Base-by-base conservation (phyloP, 2,329 filamentous ascomycete species). In the Teratosphaeria viscida region DNA sequence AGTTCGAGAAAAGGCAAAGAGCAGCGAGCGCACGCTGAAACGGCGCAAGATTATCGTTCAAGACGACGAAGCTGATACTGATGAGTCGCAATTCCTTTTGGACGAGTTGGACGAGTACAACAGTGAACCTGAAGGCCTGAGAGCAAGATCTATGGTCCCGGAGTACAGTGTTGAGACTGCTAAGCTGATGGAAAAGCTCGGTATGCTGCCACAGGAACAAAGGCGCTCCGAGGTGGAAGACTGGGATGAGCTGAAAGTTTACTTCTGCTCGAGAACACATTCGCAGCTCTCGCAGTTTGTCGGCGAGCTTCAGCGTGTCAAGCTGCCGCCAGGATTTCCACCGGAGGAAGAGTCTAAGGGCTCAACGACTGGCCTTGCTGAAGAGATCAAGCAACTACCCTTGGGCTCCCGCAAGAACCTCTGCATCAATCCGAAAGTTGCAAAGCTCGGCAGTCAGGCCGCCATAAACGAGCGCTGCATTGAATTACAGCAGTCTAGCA, bases 401-500 rank as follows among this genome's bases (percentile, higher is more conserved):
- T 75, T 96, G 1, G 92, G 91, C 0, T 96, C 92, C 0, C 83
- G 92, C 4, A 94, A 95, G 70, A 89, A 90, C 60, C 79, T 86
- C 2, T 99, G 94, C 73, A 96, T 99, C 74, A 96, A 99, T 66
- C 83, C 88, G 0, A 82, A 86, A 34, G 92, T 99, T 1, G 80
- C 82, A 27, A 84, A 82, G 12, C 82, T 97, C 1, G 81, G 82
- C 7, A 82, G 76, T 52, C 78, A 87, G 1, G 86, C 88, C 0
- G 90, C 90, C 5, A 96, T 99, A 75, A 99, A 97, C 69, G 94
- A 99, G 71, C 83, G 87, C 12, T 99, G 94, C 68, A 79, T 92
- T 6, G 94, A 99, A 68, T 77, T 99, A 27, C 94, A 99, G 70
- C 87, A 95, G 71, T 77, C 88, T 0, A 78, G 76, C 1, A 79